These are phyloP conservation scores for Neonectria faginata DNA, from an alignment of 2,329 filamentous ascomycete genomes.

Conservation along the genomic window DNA sequence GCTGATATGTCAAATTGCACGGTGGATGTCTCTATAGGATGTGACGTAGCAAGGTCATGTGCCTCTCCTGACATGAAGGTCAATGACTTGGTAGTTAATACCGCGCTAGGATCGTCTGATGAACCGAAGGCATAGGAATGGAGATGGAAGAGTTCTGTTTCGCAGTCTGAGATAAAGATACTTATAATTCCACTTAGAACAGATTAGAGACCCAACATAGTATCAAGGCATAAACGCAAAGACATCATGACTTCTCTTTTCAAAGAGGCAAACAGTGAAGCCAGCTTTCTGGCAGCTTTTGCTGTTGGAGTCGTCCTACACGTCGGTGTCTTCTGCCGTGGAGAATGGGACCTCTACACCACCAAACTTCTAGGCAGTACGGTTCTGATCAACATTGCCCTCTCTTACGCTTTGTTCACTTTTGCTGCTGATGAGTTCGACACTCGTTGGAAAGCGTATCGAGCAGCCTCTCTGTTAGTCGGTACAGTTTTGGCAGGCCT, in stretches of 20 bases:
- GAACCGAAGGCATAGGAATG: background rate
- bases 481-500: constrained; percentile 1
- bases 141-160: background rate
- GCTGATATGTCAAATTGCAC: background rate
- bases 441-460: background rate
- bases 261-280: background rate
- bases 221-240: background rate
- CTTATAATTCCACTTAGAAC: background rate
- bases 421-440: background rate
- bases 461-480: background rate
- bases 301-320: constrained; percentile 17
- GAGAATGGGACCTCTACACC: constrained; percentile 31
- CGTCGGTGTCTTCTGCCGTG: constrained; percentile 7
- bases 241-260: background rate
- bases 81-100: background rate
- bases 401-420: background rate
- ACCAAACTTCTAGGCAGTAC: constrained; percentile 10
- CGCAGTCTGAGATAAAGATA: background rate
- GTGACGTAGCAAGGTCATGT: background rate
- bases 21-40: background rate
- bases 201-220: background rate
- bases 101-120: background rate
- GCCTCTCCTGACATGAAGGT: background rate
- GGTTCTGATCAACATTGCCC: background rate
- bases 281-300: background rate